These are phyloP conservation scores for Epicoccum sorghinum DNA, from an alignment of 2,329 filamentous ascomycete species.

Conservation along the genomic window DNA sequence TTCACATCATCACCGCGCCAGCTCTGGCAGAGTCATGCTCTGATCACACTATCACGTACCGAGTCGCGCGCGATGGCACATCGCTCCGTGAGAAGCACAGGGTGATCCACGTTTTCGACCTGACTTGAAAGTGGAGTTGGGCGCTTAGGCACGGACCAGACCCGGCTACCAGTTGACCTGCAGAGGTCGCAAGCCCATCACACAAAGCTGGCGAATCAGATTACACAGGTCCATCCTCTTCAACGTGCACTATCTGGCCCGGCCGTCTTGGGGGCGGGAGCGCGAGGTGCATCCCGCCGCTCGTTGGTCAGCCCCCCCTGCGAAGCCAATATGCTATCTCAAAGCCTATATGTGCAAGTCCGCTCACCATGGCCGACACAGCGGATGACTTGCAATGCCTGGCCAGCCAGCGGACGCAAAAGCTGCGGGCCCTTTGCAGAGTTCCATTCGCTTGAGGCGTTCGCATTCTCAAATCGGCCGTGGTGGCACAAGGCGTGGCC, in stretches of 20 bases:
- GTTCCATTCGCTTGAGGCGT: slow-evolving; percentile 18
- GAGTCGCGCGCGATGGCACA: slow-evolving; percentile 22
- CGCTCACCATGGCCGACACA: slow-evolving; percentile 27
- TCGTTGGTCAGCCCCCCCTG: slow-evolving; percentile 41
- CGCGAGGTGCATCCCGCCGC: slow-evolving; percentile 33
- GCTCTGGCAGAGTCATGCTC: slow-evolving; percentile 24
- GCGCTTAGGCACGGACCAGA: slow-evolving; percentile 37
- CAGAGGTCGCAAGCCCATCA: slow-evolving; percentile 33
- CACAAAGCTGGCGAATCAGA: slow-evolving; percentile 31
- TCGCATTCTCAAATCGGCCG: slow-evolving; percentile 16
- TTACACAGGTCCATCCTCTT: slow-evolving; percentile 10
- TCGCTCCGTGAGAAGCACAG: slow-evolving; percentile 12
- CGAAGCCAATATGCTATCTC: slow-evolving; percentile 34
- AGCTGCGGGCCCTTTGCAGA: slow-evolving; percentile 13
- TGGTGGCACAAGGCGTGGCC: slow-evolving; percentile 31
- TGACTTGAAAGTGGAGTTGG: slow-evolving; percentile 27
- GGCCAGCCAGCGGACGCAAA: slow-evolving; percentile 29
- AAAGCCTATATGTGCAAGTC: slow-evolving; percentile 34
- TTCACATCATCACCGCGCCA: slow-evolving; percentile 5
- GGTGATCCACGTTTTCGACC: slow-evolving; percentile 15
- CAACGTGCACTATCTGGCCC: slow-evolving; percentile 27
- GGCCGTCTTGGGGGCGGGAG: slow-evolving; percentile 28
- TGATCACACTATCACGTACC: slow-evolving; percentile 36
- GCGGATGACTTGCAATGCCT: slow-evolving; percentile 37
- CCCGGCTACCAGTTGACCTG: slow-evolving; percentile 24